Evolutionary conservation across 768 basidiomycete species (phyloP), one percentile per base, ranked within the genome.

Genomic region (Trametes sanguinea): DNA sequence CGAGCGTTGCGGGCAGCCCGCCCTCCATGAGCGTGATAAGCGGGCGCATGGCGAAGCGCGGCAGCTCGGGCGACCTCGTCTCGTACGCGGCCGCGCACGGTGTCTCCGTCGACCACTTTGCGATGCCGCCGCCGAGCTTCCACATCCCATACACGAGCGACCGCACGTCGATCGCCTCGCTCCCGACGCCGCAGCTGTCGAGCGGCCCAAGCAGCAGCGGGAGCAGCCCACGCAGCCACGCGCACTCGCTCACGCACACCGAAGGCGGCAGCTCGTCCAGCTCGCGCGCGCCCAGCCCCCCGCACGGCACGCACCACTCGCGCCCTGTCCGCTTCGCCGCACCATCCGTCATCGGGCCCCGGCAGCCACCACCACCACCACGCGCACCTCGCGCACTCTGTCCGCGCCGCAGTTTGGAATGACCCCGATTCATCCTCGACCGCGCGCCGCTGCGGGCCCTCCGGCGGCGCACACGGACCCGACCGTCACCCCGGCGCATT

Each of bases 371-470:
- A 67, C 57, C 66, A 72, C 32, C 77, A 76, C 42, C 83, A 86
- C 61, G 82, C 84, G 61, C 86, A 90, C 69, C 83, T 95, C 40
- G 92, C 90, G 4, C 90, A 92, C 69, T 91, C 89, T 0, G 89
- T 96, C 27, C 86, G 91, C 42, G 80, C 88, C 35, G 94, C 94
- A n/a, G 51, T 97, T 97, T 65, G 92, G 90, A 3, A 95, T 95
- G 91, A 94, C 94, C 6, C 92, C 92, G 0, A 92, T 94, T 42
- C 82, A 82, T 61, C 67, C 71, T 45, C 68, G 70, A 52, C 62
- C 69, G n/a, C 74, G 78, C 9, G 45, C 5, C 9, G 45, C 45
- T 75, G 62, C 75, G 61, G 57, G 72, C 33, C 73, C 64, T 16
- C 68, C 54, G 51, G 64, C 69, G 57, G 50, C 69, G 56, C 68